Percentiles rank a stretch among this genome's conserved stretches.
phyloP scores from a whole-genome alignment of 2,329 filamentous ascomycete species.

The Pseudogymnoascus pannorum region DNA sequence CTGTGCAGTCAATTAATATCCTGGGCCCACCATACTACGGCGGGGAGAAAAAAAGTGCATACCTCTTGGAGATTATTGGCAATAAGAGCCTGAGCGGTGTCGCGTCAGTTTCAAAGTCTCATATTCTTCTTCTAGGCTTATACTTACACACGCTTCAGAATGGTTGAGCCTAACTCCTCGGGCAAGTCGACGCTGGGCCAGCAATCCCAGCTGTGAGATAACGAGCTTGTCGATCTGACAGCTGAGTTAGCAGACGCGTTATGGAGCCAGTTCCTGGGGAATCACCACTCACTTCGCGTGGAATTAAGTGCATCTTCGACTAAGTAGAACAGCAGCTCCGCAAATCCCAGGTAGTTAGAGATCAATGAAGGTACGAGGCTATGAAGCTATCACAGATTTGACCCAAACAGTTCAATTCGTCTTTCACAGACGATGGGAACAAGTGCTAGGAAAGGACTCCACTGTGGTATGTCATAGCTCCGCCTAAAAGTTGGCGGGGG shows the following conservation, averaged over 20 bases:
- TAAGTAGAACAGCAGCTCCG: background rate
- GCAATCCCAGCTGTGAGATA: conserved; percentile 78
- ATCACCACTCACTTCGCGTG: conserved; percentile 37
- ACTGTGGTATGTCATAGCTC: conserved; percentile 6
- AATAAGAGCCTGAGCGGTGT: conserved; percentile 57
- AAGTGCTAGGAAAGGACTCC: conserved; percentile 1
- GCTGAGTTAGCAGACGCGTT: background rate
- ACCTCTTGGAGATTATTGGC: conserved; percentile 85
- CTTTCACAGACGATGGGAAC: background rate
- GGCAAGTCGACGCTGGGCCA: conserved; percentile 82
- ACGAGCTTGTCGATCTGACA: conserved; percentile 87
- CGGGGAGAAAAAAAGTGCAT: conserved; percentile 15
- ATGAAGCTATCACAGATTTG: conserved; percentile 7
- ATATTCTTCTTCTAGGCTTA: background rate
- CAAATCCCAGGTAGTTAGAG: background rate
- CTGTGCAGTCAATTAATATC: conserved; percentile 30
- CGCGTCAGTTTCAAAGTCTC: background rate
- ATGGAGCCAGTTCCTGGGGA: background rate
- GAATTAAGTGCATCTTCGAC: conserved; percentile 39
- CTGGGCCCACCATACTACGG: conserved; percentile 10
- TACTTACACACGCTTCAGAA: conserved; percentile 68
- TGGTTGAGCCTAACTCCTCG: conserved; percentile 86
- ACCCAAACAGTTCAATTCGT: background rate
- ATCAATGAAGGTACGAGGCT: background rate
- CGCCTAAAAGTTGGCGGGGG: background rate